Evolutionary conservation across 495 filamentous ascomycete genomes (phyloP).

Genomic region (Melanomma pulvis-pyrius): DNA sequence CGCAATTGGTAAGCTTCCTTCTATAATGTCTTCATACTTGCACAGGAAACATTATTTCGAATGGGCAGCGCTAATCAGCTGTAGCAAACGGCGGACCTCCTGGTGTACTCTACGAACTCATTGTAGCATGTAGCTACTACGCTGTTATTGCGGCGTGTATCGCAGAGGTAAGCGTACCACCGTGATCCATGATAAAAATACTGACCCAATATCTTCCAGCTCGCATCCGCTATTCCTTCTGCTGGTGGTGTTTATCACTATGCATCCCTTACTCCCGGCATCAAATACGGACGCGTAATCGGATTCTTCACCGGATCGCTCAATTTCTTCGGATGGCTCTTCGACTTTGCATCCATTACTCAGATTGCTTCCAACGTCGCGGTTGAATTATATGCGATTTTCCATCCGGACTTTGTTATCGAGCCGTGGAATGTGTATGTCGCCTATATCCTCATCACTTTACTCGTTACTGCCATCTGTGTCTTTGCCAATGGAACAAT

Average conservation of each 20-base stretch:
- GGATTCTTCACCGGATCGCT: conserved; percentile 72
- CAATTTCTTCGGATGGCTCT: conserved; percentile 78
- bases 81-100: conserved; percentile 38
- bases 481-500: conserved; percentile 70
- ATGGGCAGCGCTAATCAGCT: conserved; percentile 19
- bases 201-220: conserved; percentile 31
- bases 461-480: conserved; percentile 64
- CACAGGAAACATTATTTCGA: no score
- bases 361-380: conserved; percentile 62
- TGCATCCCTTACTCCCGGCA: conserved; percentile 74
- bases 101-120: conserved; percentile 34
- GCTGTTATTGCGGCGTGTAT: conserved; percentile 33
- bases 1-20: conserved; percentile 52
- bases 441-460: conserved; percentile 66
- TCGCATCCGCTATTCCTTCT: conserved; percentile 79
- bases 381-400: conserved; percentile 69
- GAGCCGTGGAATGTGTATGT: conserved; percentile 77
- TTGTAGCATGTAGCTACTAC: conserved; percentile 36
- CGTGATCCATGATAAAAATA: not conserved
- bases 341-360: conserved; percentile 66
- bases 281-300: conserved; percentile 64
- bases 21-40: not conserved
- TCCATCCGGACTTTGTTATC: conserved; percentile 64
- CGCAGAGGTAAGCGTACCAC: conserved; percentile 30
- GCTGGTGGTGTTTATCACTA: conserved; percentile 83